Base-by-base conservation (phyloP, 768 basidiomycete species). In the Xerocomellus amylosporus region DNA sequence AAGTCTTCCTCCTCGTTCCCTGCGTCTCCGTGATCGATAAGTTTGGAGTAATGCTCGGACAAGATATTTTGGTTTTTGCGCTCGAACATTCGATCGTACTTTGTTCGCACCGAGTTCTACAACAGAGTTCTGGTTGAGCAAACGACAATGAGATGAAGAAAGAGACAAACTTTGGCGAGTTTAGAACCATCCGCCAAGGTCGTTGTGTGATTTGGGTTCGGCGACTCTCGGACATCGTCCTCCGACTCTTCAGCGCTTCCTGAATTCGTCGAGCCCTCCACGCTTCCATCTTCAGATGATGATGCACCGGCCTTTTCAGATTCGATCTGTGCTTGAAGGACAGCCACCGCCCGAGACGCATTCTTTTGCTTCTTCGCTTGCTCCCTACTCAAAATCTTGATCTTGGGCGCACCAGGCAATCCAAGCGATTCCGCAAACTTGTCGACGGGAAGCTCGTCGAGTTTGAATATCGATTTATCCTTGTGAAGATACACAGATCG, bases 51-150 rank as follows among this genome's bases (percentile, higher is more conserved):
- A 70, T 97, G 94, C 55, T 86, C 83, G 0, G 94, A 93, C 31
- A 98, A 79, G 46, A 98, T 86, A 58, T 85, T 87, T 69, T 97
- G 95, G 68, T 97, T 98, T 70, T 92, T 96, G 53, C 95, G 84
- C 65, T 90, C 89, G 68, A 98, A 98, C 94, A 99, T 98, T 49
- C 92, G 84, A 71, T 98, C 96, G 70, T 98, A 97, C 73, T 96
- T 98, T 3, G 96, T 98, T 47, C 90, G 83, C 0, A 89, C 86
- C 10, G 69, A 66, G 41, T 71, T 63, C 77, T 77, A 56, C 14
- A 47, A 43, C 14, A 46, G 33, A 17, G 26, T 17, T 31, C 17
- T 30, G 24, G 24, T 41, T 43, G 42, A 45, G n/a, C 14, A 36
- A 37, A 42, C 30, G 24, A 45, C 17, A n/a, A 20, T 38, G 28